Percentiles rank a stretch among this genome's conserved stretches.
Conservation (phyloP, 1,139 yeast genomes). For the Yamadazyma blattariae region DNA sequence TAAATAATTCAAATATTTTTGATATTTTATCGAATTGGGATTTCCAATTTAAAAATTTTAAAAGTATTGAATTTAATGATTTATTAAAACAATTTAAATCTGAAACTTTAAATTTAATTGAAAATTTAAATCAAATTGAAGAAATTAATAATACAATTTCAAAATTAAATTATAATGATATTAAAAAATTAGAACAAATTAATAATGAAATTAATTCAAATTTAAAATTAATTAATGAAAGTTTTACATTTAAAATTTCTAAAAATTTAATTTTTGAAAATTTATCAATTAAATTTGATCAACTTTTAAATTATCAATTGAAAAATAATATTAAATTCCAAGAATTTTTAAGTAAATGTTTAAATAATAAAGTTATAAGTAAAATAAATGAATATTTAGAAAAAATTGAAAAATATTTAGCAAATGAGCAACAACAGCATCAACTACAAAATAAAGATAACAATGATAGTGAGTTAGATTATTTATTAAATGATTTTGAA, state of each 20-base stretch:
- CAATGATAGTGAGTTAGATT: slow-evolving; percentile 6
- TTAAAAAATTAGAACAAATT: slow-evolving; percentile 15
- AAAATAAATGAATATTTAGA: slow-evolving; percentile 13
- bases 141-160: slow-evolving; percentile 9
- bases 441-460: slow-evolving; percentile 1
- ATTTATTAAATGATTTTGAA: slow-evolving; percentile 14
- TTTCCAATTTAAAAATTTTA: neutral
- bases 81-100: slow-evolving; percentile 8
- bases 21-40: slow-evolving; percentile 9
- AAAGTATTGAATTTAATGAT: slow-evolving; percentile 5
- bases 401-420: slow-evolving; percentile 10
- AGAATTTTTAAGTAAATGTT: slow-evolving; percentile 7
- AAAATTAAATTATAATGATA: slow-evolving; percentile 19
- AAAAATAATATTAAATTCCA: slow-evolving; percentile 7
- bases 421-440: slow-evolving; percentile 1
- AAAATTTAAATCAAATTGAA: slow-evolving; percentile 8
- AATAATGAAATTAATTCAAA: slow-evolving; percentile 4
- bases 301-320: slow-evolving; percentile 5
- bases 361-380: slow-evolving; percentile 9
- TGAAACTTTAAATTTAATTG: slow-evolving; percentile 4
- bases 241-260: slow-evolving; percentile 7
- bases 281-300: slow-evolving; percentile 9
- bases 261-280: slow-evolving; percentile 6
- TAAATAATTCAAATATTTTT: slow-evolving; percentile 5
- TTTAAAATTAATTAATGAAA: slow-evolving; percentile 8